Conservation (phyloP, 768 basidiomycete genomes). For the Phanerodontia chrysosporium region DNA sequence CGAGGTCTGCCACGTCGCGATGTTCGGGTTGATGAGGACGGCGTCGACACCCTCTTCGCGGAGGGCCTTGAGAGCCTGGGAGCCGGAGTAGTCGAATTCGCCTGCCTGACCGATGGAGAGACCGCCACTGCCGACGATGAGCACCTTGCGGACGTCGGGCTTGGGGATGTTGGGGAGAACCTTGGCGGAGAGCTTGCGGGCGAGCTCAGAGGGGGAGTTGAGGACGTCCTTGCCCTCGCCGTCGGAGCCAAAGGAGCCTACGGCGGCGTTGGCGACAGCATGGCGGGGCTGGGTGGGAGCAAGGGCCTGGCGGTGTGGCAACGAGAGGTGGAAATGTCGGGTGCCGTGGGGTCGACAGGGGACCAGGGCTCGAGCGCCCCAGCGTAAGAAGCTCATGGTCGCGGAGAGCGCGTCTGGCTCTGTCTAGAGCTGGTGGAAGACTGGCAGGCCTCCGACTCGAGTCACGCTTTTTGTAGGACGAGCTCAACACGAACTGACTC, state of each 20-base stretch:
- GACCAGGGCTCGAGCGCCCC: constrained; percentile 9
- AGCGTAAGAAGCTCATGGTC: constrained; percentile 11
- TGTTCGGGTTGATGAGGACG: constrained; percentile 97
- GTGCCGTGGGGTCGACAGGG: constrained; percentile 7
- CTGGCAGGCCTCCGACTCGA: neutral
- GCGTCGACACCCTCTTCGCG: constrained; percentile 92
- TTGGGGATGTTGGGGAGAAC: constrained; percentile 90
- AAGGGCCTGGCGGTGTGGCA: constrained; percentile 29
- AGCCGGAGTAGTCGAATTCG: constrained; percentile 99
- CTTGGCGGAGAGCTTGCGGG: constrained; percentile 87
- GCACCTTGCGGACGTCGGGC: constrained; percentile 89
- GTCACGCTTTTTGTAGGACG: neutral
- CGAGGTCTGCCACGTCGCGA: constrained; percentile 99
- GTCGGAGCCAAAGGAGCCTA: constrained; percentile 56
- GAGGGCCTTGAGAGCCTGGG: constrained; percentile 96
- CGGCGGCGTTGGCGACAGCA: constrained; percentile 72
- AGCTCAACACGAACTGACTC: constrained; percentile 2
- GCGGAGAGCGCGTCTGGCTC: constrained; percentile 5
- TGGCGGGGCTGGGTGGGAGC: constrained; percentile 49
- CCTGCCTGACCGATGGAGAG: constrained; percentile 97
- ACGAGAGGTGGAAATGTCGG: constrained; percentile 43
- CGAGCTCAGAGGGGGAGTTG: constrained; percentile 92
- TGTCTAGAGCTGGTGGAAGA: neutral
- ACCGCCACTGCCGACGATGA: constrained; percentile 95
- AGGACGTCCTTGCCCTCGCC: constrained; percentile 60